Percentiles rank a stretch among this genome's conserved stretches.
Conservation (phyloP, 2,329 filamentous ascomycete genomes). For the Furcasterigmium furcatum region DNA sequence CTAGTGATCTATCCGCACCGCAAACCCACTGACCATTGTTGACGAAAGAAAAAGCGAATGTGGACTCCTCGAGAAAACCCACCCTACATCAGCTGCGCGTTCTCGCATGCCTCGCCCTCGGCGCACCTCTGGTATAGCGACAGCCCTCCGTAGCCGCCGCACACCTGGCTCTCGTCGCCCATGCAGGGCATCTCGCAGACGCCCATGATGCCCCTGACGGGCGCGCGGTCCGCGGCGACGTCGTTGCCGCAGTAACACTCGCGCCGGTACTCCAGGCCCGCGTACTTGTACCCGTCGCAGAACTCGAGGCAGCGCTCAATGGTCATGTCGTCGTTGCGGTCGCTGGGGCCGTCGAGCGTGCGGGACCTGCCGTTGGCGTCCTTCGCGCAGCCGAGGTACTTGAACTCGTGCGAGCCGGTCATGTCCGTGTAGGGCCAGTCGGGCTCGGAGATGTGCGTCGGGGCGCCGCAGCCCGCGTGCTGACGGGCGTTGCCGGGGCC, state of each 20-base stretch:
- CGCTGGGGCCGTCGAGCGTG: slow-evolving; percentile 22
- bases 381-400: slow-evolving; percentile 48
- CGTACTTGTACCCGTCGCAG: slow-evolving; percentile 25
- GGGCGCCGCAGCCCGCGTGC: slow-evolving; percentile 25
- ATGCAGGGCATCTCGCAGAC: slow-evolving; percentile 26
- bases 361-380: slow-evolving; percentile 22
- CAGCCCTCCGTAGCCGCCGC: slow-evolving; percentile 22
- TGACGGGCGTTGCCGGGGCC: slow-evolving; percentile 18
- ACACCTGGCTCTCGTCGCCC: slow-evolving; percentile 8
- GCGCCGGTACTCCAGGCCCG: slow-evolving; percentile 31
- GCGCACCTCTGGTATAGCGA: slow-evolving; percentile 31
- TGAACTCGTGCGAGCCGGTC: slow-evolving; percentile 38
- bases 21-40: too few species aligned
- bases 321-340: slow-evolving; percentile 26
- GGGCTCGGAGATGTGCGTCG: slow-evolving; percentile 29
- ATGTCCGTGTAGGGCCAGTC: slow-evolving; percentile 41
- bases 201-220: slow-evolving; percentile 36
- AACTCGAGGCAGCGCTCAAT: slow-evolving; percentile 26
- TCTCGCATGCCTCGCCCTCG: slow-evolving; percentile 16
- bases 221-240: slow-evolving; percentile 17
- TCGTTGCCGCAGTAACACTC: slow-evolving; percentile 34
- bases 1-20: too few species aligned
- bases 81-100: slow-evolving; percentile 12
- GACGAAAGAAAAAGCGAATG: too few species aligned
- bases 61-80: too few species aligned